These are phyloP conservation scores for Cyclanthera cordifolia DNA, from an alignment of 306 rosid genomes.

Conservation along the genomic window DNA sequence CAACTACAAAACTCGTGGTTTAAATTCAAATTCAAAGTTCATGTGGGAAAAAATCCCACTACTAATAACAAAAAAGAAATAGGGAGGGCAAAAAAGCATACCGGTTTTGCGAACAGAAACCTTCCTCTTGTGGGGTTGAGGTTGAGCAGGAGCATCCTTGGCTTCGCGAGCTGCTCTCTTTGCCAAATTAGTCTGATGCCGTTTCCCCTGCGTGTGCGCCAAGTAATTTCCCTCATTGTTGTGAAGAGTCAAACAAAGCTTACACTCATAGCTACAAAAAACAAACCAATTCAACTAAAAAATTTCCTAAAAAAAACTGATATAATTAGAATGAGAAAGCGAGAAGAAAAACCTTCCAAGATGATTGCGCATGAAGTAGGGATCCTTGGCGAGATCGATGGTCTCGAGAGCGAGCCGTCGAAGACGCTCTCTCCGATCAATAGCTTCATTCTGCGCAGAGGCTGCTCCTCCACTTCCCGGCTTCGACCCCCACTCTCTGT, in stretches of 20 bases:
- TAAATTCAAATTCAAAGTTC: neutral
- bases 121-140: slow-evolving; percentile 94
- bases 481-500: slow-evolving; percentile 99
- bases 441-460: slow-evolving; percentile 90
- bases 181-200: slow-evolving; percentile 88
- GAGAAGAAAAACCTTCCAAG: slow-evolving; percentile 43
- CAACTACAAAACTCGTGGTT: too few species aligned
- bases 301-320: too few species aligned
- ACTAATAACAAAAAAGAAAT: too few species aligned
- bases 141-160: slow-evolving; percentile 89
- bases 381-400: slow-evolving; percentile 91
- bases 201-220: slow-evolving; percentile 94
- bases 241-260: slow-evolving; percentile 81
- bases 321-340: neutral
- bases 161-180: slow-evolving; percentile 96
- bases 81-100: neutral
- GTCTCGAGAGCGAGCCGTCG: slow-evolving; percentile 87
- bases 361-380: slow-evolving; percentile 95
- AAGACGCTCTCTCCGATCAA: slow-evolving; percentile 93
- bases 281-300: neutral
- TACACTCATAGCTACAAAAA: slow-evolving; percentile 70
- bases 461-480: slow-evolving; percentile 99
- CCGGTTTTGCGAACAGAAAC: slow-evolving; percentile 69
- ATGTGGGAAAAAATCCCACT: neutral
- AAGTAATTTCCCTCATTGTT: slow-evolving; percentile 95